Base-by-base conservation (phyloP, 208 protist genomes). In the Sergeia podlipaevii region DNA sequence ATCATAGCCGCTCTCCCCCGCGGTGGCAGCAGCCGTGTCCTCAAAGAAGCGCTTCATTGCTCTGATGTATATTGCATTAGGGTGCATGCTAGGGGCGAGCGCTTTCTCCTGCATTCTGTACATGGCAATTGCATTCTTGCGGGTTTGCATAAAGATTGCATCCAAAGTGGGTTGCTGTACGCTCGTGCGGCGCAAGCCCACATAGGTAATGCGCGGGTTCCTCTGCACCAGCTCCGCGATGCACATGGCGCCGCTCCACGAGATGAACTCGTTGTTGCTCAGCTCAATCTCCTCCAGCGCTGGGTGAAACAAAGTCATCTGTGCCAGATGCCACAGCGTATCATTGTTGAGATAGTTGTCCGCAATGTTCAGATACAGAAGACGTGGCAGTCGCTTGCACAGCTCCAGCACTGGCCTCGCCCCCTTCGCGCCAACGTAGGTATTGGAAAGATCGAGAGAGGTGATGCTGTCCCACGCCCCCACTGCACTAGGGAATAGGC, bases 181-280 rank as follows among this genome's bases (percentile, higher is more conserved):
- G 11, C 63, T 60, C 0, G 82, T 80, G 0, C 57, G 43, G 27
- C 43, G 62, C 6, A 94, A 55, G 24, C 69, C 65, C 15, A 89
- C 59, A 28, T 81, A 69, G 11, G 72, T 85, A 28, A 94, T 67
- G 45, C 62, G 71, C 1, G 29, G 38, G 53, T 89, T 91, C 34
- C 46, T 41, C 51, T 68, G n/a, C 21, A 78, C 63, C 20, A 83
- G 29, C 58, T 85, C 70, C 8, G 60, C 54, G 10, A 94, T 32
- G 51, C 74, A 89, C 69, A 85, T 89, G 27, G 77, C 86, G 7
- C 80, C 82, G 1, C 60, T 88, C 83, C 86, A 94, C 18, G 86
- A 89, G 11, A 94, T 72, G 49, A 58, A 70, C 36, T 70, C 56
- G 56, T 94, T 94, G 13, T 44, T 27, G 10, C 74, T 74, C 15